Evolutionary conservation across 257 asterid species (phyloP).

Genomic region (Solanum habrochaites): DNA sequence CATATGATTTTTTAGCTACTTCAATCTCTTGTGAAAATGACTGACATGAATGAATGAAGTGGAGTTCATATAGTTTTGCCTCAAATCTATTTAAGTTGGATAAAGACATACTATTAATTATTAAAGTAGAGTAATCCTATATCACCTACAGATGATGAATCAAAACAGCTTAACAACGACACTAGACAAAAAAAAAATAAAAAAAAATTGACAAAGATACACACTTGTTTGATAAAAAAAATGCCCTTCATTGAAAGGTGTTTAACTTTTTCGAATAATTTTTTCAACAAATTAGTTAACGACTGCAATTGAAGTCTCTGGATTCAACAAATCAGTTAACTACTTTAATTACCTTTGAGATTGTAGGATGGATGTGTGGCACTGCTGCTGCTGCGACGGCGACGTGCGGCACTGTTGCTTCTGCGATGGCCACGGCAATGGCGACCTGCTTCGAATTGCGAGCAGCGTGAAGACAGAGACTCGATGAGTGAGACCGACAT

Average conservation of each 20-base stretch:
- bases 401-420: too few species aligned
- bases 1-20: background rate
- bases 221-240: background rate
- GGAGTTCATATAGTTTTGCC: background rate
- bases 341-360: background rate
- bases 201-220: background rate
- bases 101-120: background rate
- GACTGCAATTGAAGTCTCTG: background rate
- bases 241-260: background rate
- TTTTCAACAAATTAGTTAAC: background rate
- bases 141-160: background rate
- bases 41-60: background rate
- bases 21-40: background rate
- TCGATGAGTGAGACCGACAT: background rate
- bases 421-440: background rate
- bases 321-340: background rate
- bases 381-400: background rate
- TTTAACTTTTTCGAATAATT: background rate
- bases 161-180: background rate
- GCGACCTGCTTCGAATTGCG: background rate
- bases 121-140: background rate
- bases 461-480: background rate
- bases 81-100: background rate
- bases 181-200: background rate
- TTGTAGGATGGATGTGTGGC: background rate